Base-by-base conservation (phyloP, 176 grass and related monocot species). In the Carex scoparia region DNA sequence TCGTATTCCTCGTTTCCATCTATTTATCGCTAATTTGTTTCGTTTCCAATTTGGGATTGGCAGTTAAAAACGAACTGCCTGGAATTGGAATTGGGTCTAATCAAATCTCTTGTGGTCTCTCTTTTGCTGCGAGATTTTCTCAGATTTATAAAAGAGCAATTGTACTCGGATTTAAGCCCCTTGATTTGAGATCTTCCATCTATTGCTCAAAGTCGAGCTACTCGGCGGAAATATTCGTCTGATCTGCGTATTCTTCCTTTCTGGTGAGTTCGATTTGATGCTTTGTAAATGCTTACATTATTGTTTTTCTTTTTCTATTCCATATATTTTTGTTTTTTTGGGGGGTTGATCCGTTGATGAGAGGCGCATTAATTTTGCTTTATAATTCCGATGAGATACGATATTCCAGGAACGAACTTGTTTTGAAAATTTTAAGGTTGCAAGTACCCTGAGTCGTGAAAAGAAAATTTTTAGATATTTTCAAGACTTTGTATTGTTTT, bases 231-330 rank as follows among this genome's bases (percentile, higher is more conserved):
- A 81, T 81, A 51, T 81, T 83, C 38, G 37, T 65, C 11, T 68
- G 16, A 51, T 82, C 37, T 51, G 80, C 5, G 56, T 1, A 3
- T 18, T 65, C 40, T 44, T 65, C 42, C 60, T 18, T 63, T 81
- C 10, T 14, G 59, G 81, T 83, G 81, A 83, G 81, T 83, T 16
- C 27, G 3, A 53, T 78, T 78, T 57, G 49, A 57, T 78, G 27
- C 10, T 78, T 78, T 57, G 27, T 57, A 16, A 57, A 56, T 12
- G 53, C 2, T 57, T 72, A 18, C 69, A 72, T 72, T 72, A 19
- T 48, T 72, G 8, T 0, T 72, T 44, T 48, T 44, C 0, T 66
- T 23, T 66, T 33, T 15, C 16, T 46, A 44, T 71, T n/a, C 68
- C 42, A 51, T 51, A 51, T 68, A 68, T 35, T 69, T 70, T 70